phyloP scores from a whole-genome alignment of 2,329 filamentous ascomycete species.

The Colletotrichum somersetense region DNA sequence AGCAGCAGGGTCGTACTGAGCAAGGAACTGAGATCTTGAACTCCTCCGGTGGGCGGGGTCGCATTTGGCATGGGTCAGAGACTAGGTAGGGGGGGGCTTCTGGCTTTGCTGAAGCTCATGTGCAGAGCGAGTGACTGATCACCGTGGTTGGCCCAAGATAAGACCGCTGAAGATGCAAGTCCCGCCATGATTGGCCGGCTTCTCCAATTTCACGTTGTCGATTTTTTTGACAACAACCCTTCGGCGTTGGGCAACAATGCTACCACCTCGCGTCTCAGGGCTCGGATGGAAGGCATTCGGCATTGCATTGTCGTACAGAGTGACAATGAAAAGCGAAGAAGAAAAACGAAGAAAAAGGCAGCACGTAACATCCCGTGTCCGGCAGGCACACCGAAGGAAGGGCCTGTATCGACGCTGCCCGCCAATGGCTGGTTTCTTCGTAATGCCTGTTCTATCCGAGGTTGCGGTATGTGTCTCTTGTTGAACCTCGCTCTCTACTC shows the following conservation, averaged over 20 bases:
- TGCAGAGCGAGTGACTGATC: constrained; percentile 37
- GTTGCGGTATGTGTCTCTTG: constrained; percentile 18
- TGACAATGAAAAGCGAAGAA: background rate
- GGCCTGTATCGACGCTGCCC: constrained; percentile 26
- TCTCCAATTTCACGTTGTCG: constrained; percentile 57
- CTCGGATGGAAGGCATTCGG: background rate
- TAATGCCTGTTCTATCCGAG: constrained; percentile 22
- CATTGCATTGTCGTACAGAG: constrained; percentile 16
- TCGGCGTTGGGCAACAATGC: constrained; percentile 18
- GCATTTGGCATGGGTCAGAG: constrained; percentile 32
- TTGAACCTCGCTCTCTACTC: constrained; percentile 18
- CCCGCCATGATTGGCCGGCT: constrained; percentile 53
- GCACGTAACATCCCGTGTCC: constrained; percentile 17
- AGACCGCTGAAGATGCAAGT: constrained; percentile 48
- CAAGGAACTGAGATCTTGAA: constrained; percentile 40
- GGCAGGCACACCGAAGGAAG: background rate
- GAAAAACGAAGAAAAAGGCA: background rate
- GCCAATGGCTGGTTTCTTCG: constrained; percentile 31
- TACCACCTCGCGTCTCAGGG: background rate
- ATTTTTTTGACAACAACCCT: constrained; percentile 43
- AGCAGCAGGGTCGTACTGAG: constrained; percentile 24
- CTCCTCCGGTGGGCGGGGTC: constrained; percentile 35
- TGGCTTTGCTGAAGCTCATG: constrained; percentile 30
- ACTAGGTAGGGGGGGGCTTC: constrained; percentile 31
- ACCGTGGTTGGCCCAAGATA: constrained; percentile 59